Percentiles rank a stretch among this genome's conserved stretches.
phyloP scores from a whole-genome alignment of 2,329 filamentous ascomycete species.

The Pseudopyrenochaeta lycopersici region DNA sequence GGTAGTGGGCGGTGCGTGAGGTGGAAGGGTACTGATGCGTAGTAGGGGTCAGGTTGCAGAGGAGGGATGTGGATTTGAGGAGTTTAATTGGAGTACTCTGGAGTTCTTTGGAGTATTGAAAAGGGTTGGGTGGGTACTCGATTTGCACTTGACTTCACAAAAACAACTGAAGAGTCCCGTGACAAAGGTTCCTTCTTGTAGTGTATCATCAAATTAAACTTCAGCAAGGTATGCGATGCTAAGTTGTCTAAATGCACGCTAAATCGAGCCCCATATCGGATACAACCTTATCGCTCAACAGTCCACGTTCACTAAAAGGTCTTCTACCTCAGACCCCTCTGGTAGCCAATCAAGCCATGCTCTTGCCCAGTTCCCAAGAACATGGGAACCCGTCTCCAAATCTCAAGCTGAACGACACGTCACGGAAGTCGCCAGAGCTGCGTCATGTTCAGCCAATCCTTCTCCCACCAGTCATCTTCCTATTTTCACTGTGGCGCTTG shows the following conservation, averaged over 20 bases:
- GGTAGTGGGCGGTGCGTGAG: slow-evolving; percentile 23
- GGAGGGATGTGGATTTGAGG: neutral
- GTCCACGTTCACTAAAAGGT: no score
- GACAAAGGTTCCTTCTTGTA: no score
- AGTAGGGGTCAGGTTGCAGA: neutral
- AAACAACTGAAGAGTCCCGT: no score
- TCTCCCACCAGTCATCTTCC: slow-evolving; percentile 50
- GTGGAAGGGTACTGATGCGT: slow-evolving; percentile 32
- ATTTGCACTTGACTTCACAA: neutral
- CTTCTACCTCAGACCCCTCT: no score
- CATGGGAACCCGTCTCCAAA: neutral
- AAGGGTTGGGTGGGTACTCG: neutral
- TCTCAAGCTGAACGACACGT: neutral
- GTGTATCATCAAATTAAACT: neutral
- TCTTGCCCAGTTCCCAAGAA: neutral
- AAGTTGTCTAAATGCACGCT: neutral
- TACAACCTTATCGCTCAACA: neutral
- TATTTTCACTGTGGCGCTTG: slow-evolving; percentile 67
- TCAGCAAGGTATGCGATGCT: slow-evolving; percentile 2
- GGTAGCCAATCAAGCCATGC: neutral
- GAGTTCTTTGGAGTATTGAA: neutral
- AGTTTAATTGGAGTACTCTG: neutral
- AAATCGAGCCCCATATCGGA: neutral
- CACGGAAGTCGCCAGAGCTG: neutral
- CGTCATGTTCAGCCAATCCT: slow-evolving; percentile 6